Evolutionary conservation across 306 rosid genomes (phyloP).

Genomic region (Citrullus mucosospermus): DNA sequence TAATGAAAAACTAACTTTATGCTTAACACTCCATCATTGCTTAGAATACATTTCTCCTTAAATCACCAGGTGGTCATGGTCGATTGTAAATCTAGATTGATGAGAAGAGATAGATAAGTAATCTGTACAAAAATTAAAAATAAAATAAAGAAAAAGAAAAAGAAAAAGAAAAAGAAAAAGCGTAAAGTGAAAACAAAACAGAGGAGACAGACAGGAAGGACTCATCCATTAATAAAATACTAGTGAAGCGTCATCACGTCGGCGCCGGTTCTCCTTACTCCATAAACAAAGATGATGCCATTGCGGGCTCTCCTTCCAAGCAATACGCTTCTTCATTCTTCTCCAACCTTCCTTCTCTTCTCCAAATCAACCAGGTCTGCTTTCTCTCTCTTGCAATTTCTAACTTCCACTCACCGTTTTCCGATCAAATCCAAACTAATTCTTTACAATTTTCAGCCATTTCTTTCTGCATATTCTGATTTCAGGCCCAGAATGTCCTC

Average conservation of each 20-base stretch:
- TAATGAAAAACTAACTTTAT: too few species aligned
- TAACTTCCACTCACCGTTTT: neutral
- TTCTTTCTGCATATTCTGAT: neutral
- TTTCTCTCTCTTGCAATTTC: neutral
- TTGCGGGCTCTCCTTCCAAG: neutral
- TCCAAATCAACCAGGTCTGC: slow-evolving; percentile 8
- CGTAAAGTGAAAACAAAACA: neutral
- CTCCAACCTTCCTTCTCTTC: neutral
- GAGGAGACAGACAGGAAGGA: neutral
- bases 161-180: too few species aligned
- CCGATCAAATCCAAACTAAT: neutral
- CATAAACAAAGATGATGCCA: neutral
- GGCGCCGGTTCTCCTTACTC: neutral
- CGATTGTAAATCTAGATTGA: too few species aligned
- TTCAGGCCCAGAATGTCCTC: slow-evolving; percentile 35
- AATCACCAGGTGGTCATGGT: too few species aligned
- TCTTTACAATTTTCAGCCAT: neutral
- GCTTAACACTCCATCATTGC: too few species aligned
- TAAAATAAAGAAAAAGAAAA: too few species aligned
- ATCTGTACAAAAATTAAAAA: too few species aligned
- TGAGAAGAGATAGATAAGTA: too few species aligned
- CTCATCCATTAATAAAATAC: too few species aligned
- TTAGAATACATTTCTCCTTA: too few species aligned
- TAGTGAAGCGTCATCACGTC: too few species aligned
- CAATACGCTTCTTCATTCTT: neutral